phyloP scores from a whole-genome alignment of 495 filamentous ascomycete species.

The Sordaria brevicollis region DNA sequence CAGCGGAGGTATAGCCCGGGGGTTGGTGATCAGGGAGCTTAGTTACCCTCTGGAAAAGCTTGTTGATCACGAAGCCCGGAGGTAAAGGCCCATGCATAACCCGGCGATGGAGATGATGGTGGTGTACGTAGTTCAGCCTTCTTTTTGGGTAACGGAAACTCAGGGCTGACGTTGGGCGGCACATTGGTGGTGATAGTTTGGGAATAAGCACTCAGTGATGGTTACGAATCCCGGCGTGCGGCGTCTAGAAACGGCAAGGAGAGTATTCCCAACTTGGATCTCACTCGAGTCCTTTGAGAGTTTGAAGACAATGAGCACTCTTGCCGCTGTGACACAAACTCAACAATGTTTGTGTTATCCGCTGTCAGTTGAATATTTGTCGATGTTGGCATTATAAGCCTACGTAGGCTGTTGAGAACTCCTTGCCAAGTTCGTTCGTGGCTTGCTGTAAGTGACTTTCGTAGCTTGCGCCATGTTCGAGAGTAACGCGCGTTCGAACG shows the following conservation, averaged over 20 bases:
- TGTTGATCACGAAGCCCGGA: background rate
- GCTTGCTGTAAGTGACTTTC: background rate
- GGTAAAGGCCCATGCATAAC: background rate
- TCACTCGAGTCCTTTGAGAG: background rate
- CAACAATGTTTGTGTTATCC: background rate
- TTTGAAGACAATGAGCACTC: background rate
- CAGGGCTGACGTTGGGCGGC: background rate
- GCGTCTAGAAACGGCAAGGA: background rate
- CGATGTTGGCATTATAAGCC: background rate
- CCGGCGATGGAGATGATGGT: background rate
- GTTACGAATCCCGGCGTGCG: background rate
- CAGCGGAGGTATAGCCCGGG: background rate
- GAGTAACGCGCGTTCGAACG: background rate
- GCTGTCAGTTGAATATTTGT: background rate
- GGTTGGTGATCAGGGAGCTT: background rate
- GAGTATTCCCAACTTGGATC: background rate
- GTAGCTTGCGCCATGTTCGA: background rate
- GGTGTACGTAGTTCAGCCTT: background rate
- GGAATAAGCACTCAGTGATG: background rate
- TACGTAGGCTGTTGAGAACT: background rate
- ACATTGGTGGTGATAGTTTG: background rate
- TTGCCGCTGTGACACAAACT: background rate
- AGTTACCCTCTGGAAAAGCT: background rate
- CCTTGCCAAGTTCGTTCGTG: background rate
- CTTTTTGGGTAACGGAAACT: background rate